Evolutionary conservation across 1,284 basidiomycete genomes (phyloP), one percentile per base, ranked within the genome.

Genomic region (Prillingera fragicola): DNA sequence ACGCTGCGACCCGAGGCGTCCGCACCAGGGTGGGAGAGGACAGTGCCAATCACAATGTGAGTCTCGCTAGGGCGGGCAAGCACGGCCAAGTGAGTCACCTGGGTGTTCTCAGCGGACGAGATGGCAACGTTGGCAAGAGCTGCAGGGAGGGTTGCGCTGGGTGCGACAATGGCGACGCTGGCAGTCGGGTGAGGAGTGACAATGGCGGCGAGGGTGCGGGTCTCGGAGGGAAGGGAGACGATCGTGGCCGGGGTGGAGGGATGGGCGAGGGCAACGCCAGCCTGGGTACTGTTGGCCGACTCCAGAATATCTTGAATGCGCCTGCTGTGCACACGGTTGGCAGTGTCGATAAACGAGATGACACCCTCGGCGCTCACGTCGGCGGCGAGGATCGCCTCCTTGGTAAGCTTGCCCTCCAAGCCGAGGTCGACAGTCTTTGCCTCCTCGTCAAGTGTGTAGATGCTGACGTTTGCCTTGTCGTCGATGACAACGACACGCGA

Each of bases 331-430:
- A 52, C 33, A 24, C 43, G 41, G 43, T 52, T 32, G 21, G 19
- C 33, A 3, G 37, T 38, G 46, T 63, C 54, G 37, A 65, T 50
- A 14, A 50, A 58, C 8, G 52, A 59, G 34, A 67, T 48, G 2
- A 54, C 31, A 5, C 63, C 63, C 23, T 60, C 57, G n/a, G 50
- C 38, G 19, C 57, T 56, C 10, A 64, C 52, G 40, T 55, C 56
- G 13, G 50, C 63, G 4, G 43, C 38, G 3, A 41, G 24, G 3
- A 37, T 24, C 22, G 39, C 25, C 15, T 50, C 47, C 1, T 23
- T 21, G 2, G 44, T 48, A 8, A 60, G 27, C 1, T 33, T 29
- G 1, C 43, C 55, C n/a, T 57, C 49, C 18, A 28, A 41, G 0
- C 48, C 18, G 13, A 38, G 47, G 14, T 54, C 54, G 5, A 55